A percentile compares a stretch with the other conserved stretches of the same genome.
These are phyloP conservation scores for Capsicum pubescens DNA, from an alignment of 257 asterid species.

Conservation along the genomic window DNA sequence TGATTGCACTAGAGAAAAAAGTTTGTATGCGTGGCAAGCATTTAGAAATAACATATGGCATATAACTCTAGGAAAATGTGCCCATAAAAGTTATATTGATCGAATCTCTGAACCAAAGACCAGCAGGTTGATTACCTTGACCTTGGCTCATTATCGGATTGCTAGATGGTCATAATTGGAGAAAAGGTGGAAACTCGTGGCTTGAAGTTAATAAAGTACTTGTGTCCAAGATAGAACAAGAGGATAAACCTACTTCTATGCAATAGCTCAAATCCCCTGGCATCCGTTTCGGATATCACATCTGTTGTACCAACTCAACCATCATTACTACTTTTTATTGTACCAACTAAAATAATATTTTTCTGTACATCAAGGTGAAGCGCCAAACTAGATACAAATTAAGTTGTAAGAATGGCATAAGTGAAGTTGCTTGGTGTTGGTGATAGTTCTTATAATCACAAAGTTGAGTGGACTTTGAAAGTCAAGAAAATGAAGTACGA, in stretches of 20 bases:
- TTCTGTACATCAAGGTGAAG: too few species aligned
- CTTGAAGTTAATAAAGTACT: neutral
- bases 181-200: neutral
- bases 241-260: neutral
- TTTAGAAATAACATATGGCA: neutral
- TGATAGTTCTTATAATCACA: too few species aligned
- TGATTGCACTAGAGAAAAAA: neutral
- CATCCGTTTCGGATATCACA: too few species aligned
- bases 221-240: neutral
- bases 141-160: neutral
- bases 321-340: too few species aligned
- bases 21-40: neutral
- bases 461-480: too few species aligned
- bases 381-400: too few species aligned
- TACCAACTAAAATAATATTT: too few species aligned
- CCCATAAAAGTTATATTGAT: neutral
- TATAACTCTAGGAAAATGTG: neutral
- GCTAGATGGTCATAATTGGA: neutral
- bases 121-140: neutral
- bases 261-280: too few species aligned
- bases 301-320: too few species aligned
- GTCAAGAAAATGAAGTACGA: too few species aligned
- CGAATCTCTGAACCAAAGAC: neutral
- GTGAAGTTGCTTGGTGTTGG: too few species aligned
- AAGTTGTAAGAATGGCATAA: too few species aligned